These are phyloP conservation scores for Cryptosporidium ubiquitum DNA, from an alignment of 169 alveolate genomes.

Conservation along the genomic window DNA sequence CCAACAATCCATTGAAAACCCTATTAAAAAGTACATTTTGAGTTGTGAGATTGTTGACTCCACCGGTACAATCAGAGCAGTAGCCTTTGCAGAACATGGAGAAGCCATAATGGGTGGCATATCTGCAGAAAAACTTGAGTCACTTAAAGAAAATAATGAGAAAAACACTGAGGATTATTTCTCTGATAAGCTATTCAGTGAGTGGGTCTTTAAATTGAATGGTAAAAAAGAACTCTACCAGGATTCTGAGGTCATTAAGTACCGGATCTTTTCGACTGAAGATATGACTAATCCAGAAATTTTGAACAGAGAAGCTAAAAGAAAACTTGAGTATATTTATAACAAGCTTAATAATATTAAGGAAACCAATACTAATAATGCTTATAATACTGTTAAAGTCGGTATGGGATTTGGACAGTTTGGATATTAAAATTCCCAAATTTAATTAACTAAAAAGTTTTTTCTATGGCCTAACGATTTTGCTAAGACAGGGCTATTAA, in stretches of 20 bases:
- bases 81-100: conserved; percentile 75
- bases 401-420: conserved; percentile 71
- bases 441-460: conserved; percentile 4
- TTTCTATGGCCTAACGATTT: neutral
- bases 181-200: conserved; percentile 63
- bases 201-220: conserved; percentile 69
- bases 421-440: conserved; percentile 3
- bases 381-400: conserved; percentile 23
- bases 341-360: conserved; percentile 20
- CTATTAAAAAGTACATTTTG: conserved; percentile 48
- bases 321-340: conserved; percentile 55
- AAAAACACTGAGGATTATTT: conserved; percentile 53
- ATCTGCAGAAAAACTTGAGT: conserved; percentile 21
- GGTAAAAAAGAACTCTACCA: conserved; percentile 68
- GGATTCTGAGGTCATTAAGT: conserved; percentile 50
- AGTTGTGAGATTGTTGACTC: conserved; percentile 65
- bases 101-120: conserved; percentile 68
- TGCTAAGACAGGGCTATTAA: conserved; percentile 3
- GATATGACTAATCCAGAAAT: conserved; percentile 64
- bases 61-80: conserved; percentile 63
- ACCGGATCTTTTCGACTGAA: conserved; percentile 60
- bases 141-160: conserved; percentile 34
- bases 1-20: conserved; percentile 69
- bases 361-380: conserved; percentile 5
- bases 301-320: conserved; percentile 61